Base-by-base conservation (phyloP, 805 yeast genomes). In the Candida easanensis region DNA sequence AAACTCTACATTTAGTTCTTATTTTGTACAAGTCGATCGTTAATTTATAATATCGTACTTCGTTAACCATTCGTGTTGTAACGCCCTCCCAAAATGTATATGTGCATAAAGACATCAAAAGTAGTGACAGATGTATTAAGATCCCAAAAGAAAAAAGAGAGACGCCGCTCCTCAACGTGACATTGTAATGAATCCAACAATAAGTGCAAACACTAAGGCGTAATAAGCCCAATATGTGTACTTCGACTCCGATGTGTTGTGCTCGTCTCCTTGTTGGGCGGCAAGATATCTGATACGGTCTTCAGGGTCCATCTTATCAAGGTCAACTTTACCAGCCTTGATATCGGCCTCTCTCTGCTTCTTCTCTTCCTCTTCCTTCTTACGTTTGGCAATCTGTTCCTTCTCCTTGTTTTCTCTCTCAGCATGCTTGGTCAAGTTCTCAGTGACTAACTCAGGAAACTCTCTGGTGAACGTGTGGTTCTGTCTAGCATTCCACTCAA, bases 391-490 rank as follows among this genome's bases (percentile, higher is more conserved):
- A 36, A 30, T 8, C 33, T 15, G 9, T 21, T 36, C 40, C 26
- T 25, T 15, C 15, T 33, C 43, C 26, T 22, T 33, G 17, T 27
- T 11, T 23, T 56, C 62, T 16, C 60, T 41, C 35, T 60, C 57
- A 23, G 44, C 45, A 25, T 61, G 38, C 40, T 61, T 62, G 9
- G 42, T 36, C 36, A 50, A 21, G 38, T 60, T 61, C 33, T 66
- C 62, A 16, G 63, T 70, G 13, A 73, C 74, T 36, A 80, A 59
- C n/a, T 87, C 95, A 1, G 89, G 85, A 60, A 90, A 91, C 21
- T 82, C 77, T 46, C 65, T 62, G 20, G 52, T 58, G 58, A 91
- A 91, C 41, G 79, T 66, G 3, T 68, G 64, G 64, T 83, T 84
- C 27, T 76, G 70, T 18, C 61, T 62, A 6, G 71, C 66, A 58